These are phyloP conservation scores for Metschnikowia picachoensis DNA, from an alignment of 805 yeast genomes.

Conservation along the genomic window DNA sequence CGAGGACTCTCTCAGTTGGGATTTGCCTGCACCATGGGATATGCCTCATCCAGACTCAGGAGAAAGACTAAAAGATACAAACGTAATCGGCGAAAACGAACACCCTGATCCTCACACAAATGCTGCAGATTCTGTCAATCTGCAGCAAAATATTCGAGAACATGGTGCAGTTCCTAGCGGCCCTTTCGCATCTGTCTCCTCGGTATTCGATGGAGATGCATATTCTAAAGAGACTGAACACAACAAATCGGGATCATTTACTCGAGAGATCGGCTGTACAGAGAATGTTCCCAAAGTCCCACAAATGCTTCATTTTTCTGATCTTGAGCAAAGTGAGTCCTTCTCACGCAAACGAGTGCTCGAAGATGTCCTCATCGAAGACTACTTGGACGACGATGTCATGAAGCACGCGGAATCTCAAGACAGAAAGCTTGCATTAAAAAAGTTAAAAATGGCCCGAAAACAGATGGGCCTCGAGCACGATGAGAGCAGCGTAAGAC, in stretches of 20 bases:
- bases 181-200: too few relatives aligned
- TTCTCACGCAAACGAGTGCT: slow-evolving; percentile 1
- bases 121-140: neutral
- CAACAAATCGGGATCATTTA: too few relatives aligned
- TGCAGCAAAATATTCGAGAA: too few relatives aligned
- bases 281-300: neutral
- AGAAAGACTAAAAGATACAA: neutral
- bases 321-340: neutral
- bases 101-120: neutral
- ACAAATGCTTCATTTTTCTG: neutral
- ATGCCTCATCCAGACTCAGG: neutral
- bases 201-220: too few relatives aligned
- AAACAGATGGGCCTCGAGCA: neutral
- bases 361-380: slow-evolving; percentile 6
- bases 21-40: slow-evolving; percentile 4
- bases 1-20: neutral
- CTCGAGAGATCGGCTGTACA: too few relatives aligned
- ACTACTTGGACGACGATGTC: slow-evolving; percentile 2
- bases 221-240: too few relatives aligned
- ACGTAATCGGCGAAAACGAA: neutral
- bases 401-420: neutral
- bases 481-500: neutral
- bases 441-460: neutral
- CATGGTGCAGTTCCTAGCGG: too few relatives aligned
- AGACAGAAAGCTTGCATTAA: neutral